Percentiles rank a stretch among this genome's conserved stretches.
Evolutionary conservation across 257 asterid genomes (phyloP).

Genomic region (Gardenia jasminoides): DNA sequence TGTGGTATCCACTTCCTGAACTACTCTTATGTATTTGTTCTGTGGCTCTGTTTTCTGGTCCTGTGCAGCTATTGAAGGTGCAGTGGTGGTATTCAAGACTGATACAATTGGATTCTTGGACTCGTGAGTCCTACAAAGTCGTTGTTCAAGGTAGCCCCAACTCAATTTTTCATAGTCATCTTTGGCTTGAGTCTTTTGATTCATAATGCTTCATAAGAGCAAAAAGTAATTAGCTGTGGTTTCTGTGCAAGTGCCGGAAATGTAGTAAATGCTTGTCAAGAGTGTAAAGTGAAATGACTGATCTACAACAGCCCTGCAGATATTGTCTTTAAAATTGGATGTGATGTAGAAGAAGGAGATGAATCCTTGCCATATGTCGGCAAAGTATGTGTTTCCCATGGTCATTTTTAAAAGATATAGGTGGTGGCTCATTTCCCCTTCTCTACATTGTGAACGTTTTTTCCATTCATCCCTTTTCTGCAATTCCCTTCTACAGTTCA

Average conservation of each 20-base stretch:
- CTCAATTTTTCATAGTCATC: slow-evolving; percentile 6
- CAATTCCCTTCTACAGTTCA: slow-evolving; percentile 45
- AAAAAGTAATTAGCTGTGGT: background rate
- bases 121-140: slow-evolving; percentile 54
- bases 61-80: slow-evolving; percentile 70
- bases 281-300: slow-evolving; percentile 64
- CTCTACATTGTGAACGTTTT: slow-evolving; percentile 8
- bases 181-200: slow-evolving; percentile 5
- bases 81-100: slow-evolving; percentile 67
- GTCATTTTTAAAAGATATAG: slow-evolving; percentile 7
- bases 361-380: slow-evolving; percentile 79
- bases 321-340: slow-evolving; percentile 55
- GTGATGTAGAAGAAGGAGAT: slow-evolving; percentile 55
- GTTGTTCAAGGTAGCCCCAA: slow-evolving; percentile 63
- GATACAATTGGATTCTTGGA: slow-evolving; percentile 41
- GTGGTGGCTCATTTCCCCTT: background rate
- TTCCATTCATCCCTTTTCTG: slow-evolving; percentile 5
- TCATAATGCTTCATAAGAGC: background rate
- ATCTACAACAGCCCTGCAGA: slow-evolving; percentile 84
- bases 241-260: slow-evolving; percentile 65
- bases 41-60: slow-evolving; percentile 4
- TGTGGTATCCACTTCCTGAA: background rate
- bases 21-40: background rate
- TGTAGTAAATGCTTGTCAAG: slow-evolving; percentile 70
- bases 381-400: slow-evolving; percentile 48